A percentile compares a stretch with the other conserved stretches of the same genome.
phyloP scores from a whole-genome alignment of 768 basidiomycete species.

The Suillus plorans region DNA sequence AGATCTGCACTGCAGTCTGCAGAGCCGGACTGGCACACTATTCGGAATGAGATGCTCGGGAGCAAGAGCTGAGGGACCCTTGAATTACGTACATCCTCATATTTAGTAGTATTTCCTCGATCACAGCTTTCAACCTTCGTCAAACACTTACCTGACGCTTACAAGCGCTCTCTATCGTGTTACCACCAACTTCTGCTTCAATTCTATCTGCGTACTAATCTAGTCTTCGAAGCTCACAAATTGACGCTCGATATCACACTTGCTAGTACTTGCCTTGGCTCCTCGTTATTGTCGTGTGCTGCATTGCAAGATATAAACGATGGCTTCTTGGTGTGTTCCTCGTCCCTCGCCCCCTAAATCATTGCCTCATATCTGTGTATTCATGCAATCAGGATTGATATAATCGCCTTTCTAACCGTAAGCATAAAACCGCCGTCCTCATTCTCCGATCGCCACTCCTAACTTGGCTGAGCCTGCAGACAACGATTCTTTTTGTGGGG shows the following conservation, averaged over 20 bases:
- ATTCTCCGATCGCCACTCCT: not conserved
- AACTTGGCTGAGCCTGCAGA: conserved; percentile 35
- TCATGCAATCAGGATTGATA: conserved; percentile 36
- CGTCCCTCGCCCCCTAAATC: not conserved
- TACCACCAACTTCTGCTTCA: not conserved
- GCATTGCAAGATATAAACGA: conserved; percentile 13
- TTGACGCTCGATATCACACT: not conserved
- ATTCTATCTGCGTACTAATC: not conserved
- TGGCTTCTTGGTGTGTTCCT: conserved; percentile 11
- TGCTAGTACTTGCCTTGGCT: not conserved
- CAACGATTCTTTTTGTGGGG: conserved; percentile 45
- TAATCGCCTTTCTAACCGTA: conserved; percentile 42
- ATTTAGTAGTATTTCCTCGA: no score
- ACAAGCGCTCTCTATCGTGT: not conserved
- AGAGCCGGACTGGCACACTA: no score
- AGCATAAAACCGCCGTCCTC: conserved; percentile 9
- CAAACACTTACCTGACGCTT: not conserved
- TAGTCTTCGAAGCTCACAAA: not conserved
- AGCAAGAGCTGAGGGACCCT: no score
- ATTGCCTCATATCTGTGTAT: not conserved
- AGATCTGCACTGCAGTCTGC: no score
- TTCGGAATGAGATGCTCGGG: no score
- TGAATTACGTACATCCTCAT: no score
- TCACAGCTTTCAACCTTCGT: not conserved
- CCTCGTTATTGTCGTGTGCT: not conserved